Evolutionary conservation across 2,329 filamentous ascomycete genomes (phyloP), one percentile per base, ranked within the genome.

Genomic region (Ambrosiella beaveri): DNA sequence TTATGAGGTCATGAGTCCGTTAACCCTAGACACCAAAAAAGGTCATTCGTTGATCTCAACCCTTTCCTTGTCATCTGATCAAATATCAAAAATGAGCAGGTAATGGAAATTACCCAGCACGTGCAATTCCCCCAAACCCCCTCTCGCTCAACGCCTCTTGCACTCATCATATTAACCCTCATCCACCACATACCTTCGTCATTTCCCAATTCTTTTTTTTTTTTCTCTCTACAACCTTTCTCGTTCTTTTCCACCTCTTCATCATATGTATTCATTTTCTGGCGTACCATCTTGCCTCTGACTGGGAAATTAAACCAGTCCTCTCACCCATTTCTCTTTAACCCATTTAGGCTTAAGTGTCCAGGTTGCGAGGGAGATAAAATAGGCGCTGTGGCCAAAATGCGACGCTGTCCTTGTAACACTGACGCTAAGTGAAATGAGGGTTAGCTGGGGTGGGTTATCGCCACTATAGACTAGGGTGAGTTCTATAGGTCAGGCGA

Each of bases 271-370:
- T 41, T 5, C n/a, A 37, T 52, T 9, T 37, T 51, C 49, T 52
- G 50, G 39, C 49, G 45, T 49, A 50, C 52, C 17, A 41, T 41
- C 40, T 41, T 11, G 27, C 27, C 40, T 11, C 11, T n/a, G n/a
- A n/a, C 41, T 50, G 35, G 19, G 47, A 57, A 39, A 54, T 41
- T 39, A 39, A 15, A 49, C 47, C 36, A n/a, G 39, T 35, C n/a
- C n/a, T 47, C 13, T n/a, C 35, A 39, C 47, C 6, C 7, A 37
- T 3, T 27, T 41, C 57, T 59, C 57, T 59, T 59, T 59, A 59
- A 56, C 57, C 47, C 36, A 50, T 40, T 59, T 51, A 12, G 57
- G 57, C 49, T 38, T 59, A 59, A 56, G 49, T 59, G 57, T 51
- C 36, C n/a, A n/a, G 44, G 44, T 55, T 59, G 53, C 15, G 57